These are phyloP conservation scores for Mesembryanthemum crystallinum DNA, from an alignment of 148 eudicot genomes.

Conservation along the genomic window DNA sequence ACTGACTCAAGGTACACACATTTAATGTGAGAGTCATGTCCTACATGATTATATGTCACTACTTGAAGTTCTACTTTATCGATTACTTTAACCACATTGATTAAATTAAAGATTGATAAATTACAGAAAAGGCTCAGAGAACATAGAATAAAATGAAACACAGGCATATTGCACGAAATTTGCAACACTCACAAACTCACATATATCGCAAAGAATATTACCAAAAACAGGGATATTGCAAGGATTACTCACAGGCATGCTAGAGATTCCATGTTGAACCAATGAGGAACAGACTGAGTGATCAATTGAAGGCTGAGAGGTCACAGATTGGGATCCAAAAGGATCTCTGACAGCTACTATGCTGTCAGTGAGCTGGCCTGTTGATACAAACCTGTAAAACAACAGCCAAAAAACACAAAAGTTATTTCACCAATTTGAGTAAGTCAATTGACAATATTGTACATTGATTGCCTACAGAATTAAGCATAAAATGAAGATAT, in stretches of 20 bases:
- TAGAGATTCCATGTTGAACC: slow-evolving; percentile 59
- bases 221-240: background rate
- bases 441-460: background rate
- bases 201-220: background rate
- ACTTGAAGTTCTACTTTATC: background rate
- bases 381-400: slow-evolving; percentile 10
- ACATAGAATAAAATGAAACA: too few relatives aligned
- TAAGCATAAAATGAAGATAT: background rate
- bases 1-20: background rate
- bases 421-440: background rate
- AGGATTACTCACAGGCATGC: slow-evolving; percentile 54
- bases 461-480: background rate
- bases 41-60: background rate
- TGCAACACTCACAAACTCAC: background rate
- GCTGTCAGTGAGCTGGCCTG: slow-evolving; percentile 19
- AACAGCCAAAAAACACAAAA: background rate
- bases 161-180: background rate
- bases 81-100: background rate
- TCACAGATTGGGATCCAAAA: slow-evolving; percentile 38
- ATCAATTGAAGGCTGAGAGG: slow-evolving; percentile 25
- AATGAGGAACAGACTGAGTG: slow-evolving; percentile 21
- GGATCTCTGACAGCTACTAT: slow-evolving; percentile 41
- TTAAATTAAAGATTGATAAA: background rate
- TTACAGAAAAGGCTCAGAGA: background rate
- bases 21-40: background rate